Base-by-base conservation (phyloP, 495 filamentous ascomycete genomes). In the Trichocladium uniseriatum region DNA sequence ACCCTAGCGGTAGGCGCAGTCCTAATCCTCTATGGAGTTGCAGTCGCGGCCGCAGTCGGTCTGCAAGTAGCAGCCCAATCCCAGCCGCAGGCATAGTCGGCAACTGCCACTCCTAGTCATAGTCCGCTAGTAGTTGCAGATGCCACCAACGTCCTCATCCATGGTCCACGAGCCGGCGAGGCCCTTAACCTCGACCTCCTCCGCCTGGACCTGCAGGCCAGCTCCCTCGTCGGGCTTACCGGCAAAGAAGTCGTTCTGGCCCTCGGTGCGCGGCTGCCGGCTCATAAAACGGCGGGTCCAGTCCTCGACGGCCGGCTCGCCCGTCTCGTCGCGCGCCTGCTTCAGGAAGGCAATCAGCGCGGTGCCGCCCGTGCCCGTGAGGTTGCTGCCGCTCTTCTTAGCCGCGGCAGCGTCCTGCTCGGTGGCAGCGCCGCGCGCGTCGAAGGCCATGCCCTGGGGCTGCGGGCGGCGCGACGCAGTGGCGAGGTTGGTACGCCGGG, bases 241-340 rank as follows among this genome's bases (percentile, higher is more conserved):
- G 32, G 85, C 60, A 61, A 78, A 77, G 59, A 77, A 77, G 38
- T 78, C 76, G 27, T 60, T 63, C 45, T 69, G 65, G 3, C 75
- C 73, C 8, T 66, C 66, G 15, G 62, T 54, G 45, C 61, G 64
- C 7, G 65, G 62, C 56, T 67, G 64, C 9, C 72, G 79, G 46
- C 76, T 86, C 62, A 94, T 78, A 48, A 94, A 72, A 22, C 84
- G 73, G 54, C 75, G 73, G 1, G 86, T 83, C 89, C 89, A 94
- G 2, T 79, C 75, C 55, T 91, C 84, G 19, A 96, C 81, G 9
- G 89, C 86, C 8, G 88, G 87, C 64, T 97, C 92, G 35, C 88
- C 86, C 5, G 91, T 97, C 72, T 99, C 92, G 60, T 97, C 91
- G 4, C 91, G 73, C 2, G 90, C 85, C 66, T 95, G 91, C 62